Evolutionary conservation across 169 alveolate genomes (phyloP).

Genomic region (Plasmodium berghei): DNA sequence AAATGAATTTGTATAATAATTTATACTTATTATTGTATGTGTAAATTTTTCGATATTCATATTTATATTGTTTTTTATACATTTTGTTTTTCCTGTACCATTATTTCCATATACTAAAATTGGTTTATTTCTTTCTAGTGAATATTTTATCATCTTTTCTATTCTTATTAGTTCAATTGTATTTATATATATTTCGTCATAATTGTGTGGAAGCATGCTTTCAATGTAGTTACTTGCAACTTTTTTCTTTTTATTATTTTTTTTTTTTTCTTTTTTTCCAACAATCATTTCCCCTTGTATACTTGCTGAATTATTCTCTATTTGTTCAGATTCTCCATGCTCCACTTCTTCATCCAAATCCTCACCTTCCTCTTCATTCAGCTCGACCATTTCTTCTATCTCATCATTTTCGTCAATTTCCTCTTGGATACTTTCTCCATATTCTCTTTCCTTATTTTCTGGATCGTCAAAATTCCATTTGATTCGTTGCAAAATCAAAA

Average conservation of each 20-base stretch:
- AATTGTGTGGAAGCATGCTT: conserved; percentile 65
- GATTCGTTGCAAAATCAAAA: conserved; percentile 45
- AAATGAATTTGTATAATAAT: conserved; percentile 73
- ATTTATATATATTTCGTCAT: conserved; percentile 64
- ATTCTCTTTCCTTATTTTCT: conserved; percentile 3
- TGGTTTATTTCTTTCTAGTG: conserved; percentile 43
- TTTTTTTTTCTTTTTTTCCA: conserved; percentile 7
- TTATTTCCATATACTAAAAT: conserved; percentile 64
- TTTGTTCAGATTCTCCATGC: background rate
- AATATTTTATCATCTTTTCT: conserved; percentile 72
- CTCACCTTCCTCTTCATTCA: background rate
- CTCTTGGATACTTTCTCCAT: background rate
- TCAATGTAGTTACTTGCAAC: conserved; percentile 48
- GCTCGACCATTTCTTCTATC: background rate
- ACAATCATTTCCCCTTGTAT: background rate
- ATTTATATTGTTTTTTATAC: conserved; percentile 68
- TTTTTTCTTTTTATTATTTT: conserved; percentile 27
- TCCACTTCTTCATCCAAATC: conserved; percentile 2
- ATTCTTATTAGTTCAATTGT: conserved; percentile 63
- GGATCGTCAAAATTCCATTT: conserved; percentile 29
- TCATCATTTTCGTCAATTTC: conserved; percentile 1
- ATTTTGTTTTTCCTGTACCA: conserved; percentile 74
- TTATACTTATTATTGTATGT: conserved; percentile 63
- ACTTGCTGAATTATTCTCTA: background rate
- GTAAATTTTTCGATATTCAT: conserved; percentile 76